A percentile compares a stretch with the other conserved stretches of the same genome.
Conservation (phyloP, 768 basidiomycete genomes). For the Epithele typhae region DNA sequence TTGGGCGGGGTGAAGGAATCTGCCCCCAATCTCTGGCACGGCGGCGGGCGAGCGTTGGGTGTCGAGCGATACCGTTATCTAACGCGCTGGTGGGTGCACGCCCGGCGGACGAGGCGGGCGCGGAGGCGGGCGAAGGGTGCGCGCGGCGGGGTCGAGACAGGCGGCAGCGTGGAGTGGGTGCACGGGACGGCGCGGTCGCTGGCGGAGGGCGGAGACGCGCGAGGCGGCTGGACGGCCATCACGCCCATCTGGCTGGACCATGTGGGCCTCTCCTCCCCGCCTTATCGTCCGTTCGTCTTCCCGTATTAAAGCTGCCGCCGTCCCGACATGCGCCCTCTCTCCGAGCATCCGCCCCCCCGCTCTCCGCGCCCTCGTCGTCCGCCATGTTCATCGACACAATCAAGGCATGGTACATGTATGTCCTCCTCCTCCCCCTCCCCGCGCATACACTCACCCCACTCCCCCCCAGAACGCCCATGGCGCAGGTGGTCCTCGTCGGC, state of each 20-base stretch:
- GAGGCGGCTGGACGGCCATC: no score
- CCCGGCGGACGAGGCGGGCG: no score
- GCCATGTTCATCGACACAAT: constrained; percentile 20
- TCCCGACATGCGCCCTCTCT: background rate
- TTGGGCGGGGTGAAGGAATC: no score
- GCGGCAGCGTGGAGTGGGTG: no score
- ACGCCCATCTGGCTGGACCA: constrained; percentile 9
- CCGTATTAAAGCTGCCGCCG: constrained; percentile 1
- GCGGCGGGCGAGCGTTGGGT: no score
- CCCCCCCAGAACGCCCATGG: constrained; percentile 24
- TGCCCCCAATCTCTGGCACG: no score
- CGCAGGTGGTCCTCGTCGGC: constrained; percentile 33
- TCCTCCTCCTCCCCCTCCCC: background rate
- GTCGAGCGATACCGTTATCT: no score
- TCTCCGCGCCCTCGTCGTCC: background rate
- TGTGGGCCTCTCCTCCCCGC: constrained; percentile 5
- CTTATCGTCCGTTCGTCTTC: constrained; percentile 2
- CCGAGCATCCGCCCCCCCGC: background rate
- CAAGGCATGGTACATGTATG: constrained; percentile 26
- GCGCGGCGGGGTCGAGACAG: no score
- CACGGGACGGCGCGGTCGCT: no score
- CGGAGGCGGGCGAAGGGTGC: no score
- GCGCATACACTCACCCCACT: background rate
- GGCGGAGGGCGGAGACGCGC: no score
- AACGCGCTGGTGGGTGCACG: no score